These are phyloP conservation scores for Phanerodontia chrysosporium DNA, from an alignment of 768 basidiomycete species.

Conservation along the genomic window DNA sequence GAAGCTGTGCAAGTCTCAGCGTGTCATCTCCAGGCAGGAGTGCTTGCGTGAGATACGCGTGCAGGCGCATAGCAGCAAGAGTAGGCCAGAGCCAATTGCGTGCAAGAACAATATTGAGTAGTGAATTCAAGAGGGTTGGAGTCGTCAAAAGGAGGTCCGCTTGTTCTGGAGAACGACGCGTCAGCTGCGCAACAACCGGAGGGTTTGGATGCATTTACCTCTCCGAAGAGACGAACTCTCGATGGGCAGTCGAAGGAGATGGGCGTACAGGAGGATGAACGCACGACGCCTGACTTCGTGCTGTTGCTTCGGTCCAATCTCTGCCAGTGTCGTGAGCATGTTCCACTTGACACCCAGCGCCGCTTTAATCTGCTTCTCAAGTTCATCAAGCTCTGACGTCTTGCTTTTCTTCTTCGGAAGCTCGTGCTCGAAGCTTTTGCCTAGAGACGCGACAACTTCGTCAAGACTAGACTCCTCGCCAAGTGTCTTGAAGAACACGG, in stretches of 20 bases:
- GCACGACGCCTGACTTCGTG: slow-evolving; percentile 47
- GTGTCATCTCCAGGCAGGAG: slow-evolving; percentile 51
- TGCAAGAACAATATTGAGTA: slow-evolving; percentile 77
- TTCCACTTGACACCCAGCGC: slow-evolving; percentile 53
- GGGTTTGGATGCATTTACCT: slow-evolving; percentile 43
- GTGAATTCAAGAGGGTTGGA: slow-evolving; percentile 69
- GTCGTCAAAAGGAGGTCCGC: slow-evolving; percentile 62
- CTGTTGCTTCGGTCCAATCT: slow-evolving; percentile 23
- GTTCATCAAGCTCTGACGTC: slow-evolving; percentile 34
- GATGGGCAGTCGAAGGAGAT: slow-evolving; percentile 67
- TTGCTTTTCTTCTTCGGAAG: slow-evolving; percentile 25
- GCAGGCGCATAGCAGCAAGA: slow-evolving; percentile 73
- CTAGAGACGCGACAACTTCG: slow-evolving; percentile 69
- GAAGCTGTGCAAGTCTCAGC: slow-evolving; percentile 67
- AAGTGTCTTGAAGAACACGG: slow-evolving; percentile 83
- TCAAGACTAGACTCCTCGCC: slow-evolving; percentile 72
- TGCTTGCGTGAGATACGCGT: slow-evolving; percentile 82
- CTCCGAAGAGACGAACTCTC: slow-evolving; percentile 49
- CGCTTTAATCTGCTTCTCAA: slow-evolving; percentile 49
- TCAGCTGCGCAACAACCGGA: not conserved
- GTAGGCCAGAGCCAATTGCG: slow-evolving; percentile 89
- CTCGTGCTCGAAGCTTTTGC: slow-evolving; percentile 63
- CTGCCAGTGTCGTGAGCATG: slow-evolving; percentile 40
- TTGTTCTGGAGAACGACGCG: slow-evolving; percentile 55
- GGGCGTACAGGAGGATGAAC: slow-evolving; percentile 76